Conservation (phyloP, 805 yeast species). For the Candida odintsovae region DNA sequence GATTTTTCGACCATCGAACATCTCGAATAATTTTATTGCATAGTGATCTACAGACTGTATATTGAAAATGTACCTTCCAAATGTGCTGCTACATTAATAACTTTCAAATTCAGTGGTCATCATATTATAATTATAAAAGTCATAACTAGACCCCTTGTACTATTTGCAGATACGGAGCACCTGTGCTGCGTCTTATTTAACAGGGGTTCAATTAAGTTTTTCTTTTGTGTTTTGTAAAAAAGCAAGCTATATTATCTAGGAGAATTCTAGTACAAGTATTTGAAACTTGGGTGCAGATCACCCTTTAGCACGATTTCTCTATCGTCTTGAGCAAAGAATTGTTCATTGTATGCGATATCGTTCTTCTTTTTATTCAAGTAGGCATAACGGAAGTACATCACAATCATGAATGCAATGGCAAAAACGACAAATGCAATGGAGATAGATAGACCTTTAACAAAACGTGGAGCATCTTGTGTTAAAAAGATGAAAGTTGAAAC, state of each 20-base stretch:
- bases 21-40: not conserved
- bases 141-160: too few species aligned
- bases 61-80: not conserved
- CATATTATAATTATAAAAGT: too few species aligned
- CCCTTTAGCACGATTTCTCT: slow-evolving; percentile 31
- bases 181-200: too few species aligned
- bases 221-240: too few species aligned
- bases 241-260: not conserved
- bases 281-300: slow-evolving; percentile 39
- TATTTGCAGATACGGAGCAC: too few species aligned
- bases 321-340: slow-evolving; percentile 26
- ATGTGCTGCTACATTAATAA: too few species aligned
- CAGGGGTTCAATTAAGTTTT: not conserved
- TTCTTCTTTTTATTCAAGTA: slow-evolving; percentile 32
- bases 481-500: slow-evolving; percentile 34
- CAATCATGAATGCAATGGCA: slow-evolving; percentile 31
- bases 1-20: too few species aligned
- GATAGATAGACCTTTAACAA: slow-evolving; percentile 33
- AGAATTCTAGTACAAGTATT: slow-evolving; percentile 34
- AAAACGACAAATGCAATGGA: slow-evolving; percentile 38
- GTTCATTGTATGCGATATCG: slow-evolving; percentile 25
- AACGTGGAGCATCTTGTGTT: slow-evolving; percentile 33
- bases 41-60: not conserved
- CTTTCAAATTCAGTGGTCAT: not conserved
- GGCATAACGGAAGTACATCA: slow-evolving; percentile 28